Base-by-base conservation (phyloP, 2,329 filamentous ascomycete genomes). In the Pseudocercospora musae region DNA sequence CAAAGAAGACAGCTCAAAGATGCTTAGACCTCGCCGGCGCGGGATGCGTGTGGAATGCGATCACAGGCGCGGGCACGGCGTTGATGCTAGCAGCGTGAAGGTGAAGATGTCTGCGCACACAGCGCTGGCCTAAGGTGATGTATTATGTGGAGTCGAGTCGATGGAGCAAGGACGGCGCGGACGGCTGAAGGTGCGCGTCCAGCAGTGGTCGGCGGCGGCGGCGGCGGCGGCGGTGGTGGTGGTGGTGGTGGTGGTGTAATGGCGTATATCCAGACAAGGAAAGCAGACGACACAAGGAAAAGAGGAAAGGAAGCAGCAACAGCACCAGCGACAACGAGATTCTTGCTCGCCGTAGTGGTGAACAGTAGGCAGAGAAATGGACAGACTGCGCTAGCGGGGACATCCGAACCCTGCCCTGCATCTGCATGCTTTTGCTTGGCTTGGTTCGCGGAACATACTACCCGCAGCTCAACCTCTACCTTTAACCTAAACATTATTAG, bases 1-100 rank as follows among this genome's bases (percentile, higher is more conserved):
- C 58, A 63, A 60, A 55, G 62, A 63, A 60, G 40, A 46, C 54
- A 55, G 55, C 55, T 57, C 55, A 42, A 54, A 54, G 52, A 54
- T 54, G 52, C 52, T 54, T 54, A 54, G 52, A 54, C 52, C 27
- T 54, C 29, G 52, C 37, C 37, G 37, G 37, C 52, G 29, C n/a
- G 21, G 20, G 31, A 25, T 48, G 25, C n/a, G 27, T 52, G n/a
- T 27, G 21, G 49, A 27, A 52, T 52, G 49, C 23, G 18, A 48
- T 48, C 31, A 33, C 31, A 18, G 9, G 37, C 37, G 37, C 33
- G 33, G 37, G 37, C 37, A 18, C 37, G 37, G 18, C 18, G 18
- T 25, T 48, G 44, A 48, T 48, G 44, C 18, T 23, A 8, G 44
- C 44, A 48, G 44, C 18, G 21, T 23, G 44, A 20, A 25, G 18